Conservation (phyloP, 2,329 filamentous ascomycete species). For the Stachybotrys chartarum region DNA sequence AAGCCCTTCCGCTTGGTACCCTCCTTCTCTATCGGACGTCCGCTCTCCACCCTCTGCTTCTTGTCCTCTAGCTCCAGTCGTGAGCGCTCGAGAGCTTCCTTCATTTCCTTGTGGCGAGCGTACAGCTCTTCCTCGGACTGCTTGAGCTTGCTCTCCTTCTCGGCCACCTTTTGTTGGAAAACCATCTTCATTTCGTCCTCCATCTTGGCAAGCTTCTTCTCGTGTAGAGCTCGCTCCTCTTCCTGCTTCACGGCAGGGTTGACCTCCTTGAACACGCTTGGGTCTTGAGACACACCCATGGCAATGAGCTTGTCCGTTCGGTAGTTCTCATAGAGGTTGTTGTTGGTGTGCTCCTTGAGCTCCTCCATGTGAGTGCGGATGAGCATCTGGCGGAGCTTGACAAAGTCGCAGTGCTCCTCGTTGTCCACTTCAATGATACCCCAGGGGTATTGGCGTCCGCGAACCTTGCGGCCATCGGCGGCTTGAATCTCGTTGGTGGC, state of each 20-base stretch:
- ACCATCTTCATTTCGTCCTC: constrained; percentile 99
- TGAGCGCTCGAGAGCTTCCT: constrained; percentile 96
- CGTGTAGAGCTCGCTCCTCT: constrained; percentile 94
- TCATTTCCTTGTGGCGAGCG: constrained; percentile 98
- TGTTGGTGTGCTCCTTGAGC: constrained; percentile 99
- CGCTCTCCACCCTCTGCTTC: constrained; percentile 91
- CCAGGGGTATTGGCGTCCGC: constrained; percentile 95
- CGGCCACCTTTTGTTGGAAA: constrained; percentile 99
- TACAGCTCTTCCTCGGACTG: constrained; percentile 99
- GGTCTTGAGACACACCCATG: constrained; percentile 98
- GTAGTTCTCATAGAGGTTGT: constrained; percentile 98
- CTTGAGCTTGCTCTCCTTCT: constrained; percentile 99
- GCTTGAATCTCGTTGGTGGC: constrained; percentile 91
- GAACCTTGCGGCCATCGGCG: constrained; percentile 88
- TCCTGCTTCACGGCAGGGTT: constrained; percentile 99
- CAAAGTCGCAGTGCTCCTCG: constrained; percentile 99
- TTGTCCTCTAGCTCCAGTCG: constrained; percentile 95
- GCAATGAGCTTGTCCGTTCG: constrained; percentile 97
- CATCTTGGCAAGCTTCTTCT: constrained; percentile 99
- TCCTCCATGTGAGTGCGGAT: constrained; percentile 99
- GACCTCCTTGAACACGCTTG: constrained; percentile 99
- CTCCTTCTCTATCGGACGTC: constrained; percentile 93
- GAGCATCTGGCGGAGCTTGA: constrained; percentile 99
- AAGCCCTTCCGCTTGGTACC: constrained; percentile 93
- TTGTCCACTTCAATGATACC: constrained; percentile 99